phyloP scores from a whole-genome alignment of 2,329 filamentous ascomycete species.

The Acarospora socialis region DNA sequence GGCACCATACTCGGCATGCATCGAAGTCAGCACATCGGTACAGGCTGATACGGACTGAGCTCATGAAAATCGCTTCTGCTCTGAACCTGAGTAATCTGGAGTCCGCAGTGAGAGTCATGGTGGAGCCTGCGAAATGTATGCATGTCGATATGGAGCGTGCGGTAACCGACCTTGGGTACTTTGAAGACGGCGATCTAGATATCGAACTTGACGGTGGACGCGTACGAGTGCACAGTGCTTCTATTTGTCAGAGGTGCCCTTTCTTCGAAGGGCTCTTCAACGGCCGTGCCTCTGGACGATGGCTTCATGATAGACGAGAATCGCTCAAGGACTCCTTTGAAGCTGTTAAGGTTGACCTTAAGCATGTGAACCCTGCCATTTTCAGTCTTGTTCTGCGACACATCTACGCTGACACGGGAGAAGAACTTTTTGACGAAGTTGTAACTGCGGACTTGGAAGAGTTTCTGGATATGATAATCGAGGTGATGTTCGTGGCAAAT shows the following conservation, averaged over 20 bases:
- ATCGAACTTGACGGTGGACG: conserved; percentile 62
- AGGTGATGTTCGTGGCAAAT: conserved; percentile 79
- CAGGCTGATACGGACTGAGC: conserved; percentile 63
- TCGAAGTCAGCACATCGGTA: conserved; percentile 56
- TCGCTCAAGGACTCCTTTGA: conserved; percentile 29
- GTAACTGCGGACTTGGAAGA: conserved; percentile 60
- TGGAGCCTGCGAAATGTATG: conserved; percentile 47
- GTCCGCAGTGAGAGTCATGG: conserved; percentile 61
- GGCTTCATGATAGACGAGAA: conserved; percentile 60
- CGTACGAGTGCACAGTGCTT: conserved; percentile 57
- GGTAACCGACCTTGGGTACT: conserved; percentile 53
- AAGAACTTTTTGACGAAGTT: conserved; percentile 68
- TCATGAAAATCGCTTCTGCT: conserved; percentile 70
- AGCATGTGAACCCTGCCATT: conserved; percentile 57
- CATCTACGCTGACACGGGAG: conserved; percentile 70
- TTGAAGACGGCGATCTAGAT: conserved; percentile 64
- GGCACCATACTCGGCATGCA: conserved; percentile 60
- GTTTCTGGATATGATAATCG: conserved; percentile 77
- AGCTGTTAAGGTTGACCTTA: conserved; percentile 60
- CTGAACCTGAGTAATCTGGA: conserved; percentile 62
- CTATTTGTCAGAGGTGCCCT: conserved; percentile 72
- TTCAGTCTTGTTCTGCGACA: conserved; percentile 70
- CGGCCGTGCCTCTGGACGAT: conserved; percentile 72
- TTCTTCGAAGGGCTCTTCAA: conserved; percentile 87
- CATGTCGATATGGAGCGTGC: conserved; percentile 57